Evolutionary conservation across 176 grass and related monocot genomes (phyloP).

Genomic region (Ampelocalamus luodianensis): DNA sequence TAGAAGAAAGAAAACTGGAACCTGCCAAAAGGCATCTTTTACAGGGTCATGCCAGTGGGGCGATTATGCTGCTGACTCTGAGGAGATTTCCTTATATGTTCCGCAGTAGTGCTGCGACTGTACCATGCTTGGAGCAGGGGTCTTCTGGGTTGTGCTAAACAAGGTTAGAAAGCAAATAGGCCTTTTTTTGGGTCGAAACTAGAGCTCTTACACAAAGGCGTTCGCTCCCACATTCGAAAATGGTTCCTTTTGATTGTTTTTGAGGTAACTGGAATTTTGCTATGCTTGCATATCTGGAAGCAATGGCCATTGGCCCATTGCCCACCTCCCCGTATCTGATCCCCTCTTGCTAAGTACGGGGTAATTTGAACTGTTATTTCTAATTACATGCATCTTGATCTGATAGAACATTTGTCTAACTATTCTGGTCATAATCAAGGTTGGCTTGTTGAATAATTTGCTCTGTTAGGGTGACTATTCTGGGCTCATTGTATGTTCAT

Average conservation of each 20-base stretch:
- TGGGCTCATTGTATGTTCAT: not conserved
- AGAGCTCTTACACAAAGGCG: not conserved
- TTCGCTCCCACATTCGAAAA: not conserved
- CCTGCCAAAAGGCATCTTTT: not conserved
- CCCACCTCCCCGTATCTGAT: not conserved
- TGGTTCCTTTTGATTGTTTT: slow-evolving; percentile 12
- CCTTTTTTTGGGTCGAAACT: not conserved
- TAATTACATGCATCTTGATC: not conserved
- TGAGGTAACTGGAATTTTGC: not conserved
- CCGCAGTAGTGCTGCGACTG: not conserved
- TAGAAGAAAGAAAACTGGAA: not conserved
- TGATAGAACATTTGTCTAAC: not conserved
- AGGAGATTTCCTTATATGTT: not conserved
- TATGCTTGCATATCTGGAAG: not conserved
- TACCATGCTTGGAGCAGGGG: not conserved
- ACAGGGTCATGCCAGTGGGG: not conserved
- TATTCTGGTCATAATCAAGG: not conserved
- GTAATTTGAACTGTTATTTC: not conserved
- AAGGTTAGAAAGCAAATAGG: not conserved
- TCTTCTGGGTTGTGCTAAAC: not conserved
- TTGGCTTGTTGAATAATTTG: not conserved
- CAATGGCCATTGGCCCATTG: not conserved
- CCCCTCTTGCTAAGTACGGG: not conserved
- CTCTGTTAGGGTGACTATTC: not conserved
- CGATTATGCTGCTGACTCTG: not conserved